Evolutionary conservation across 176 grass and related monocot genomes (phyloP), one percentile per base, ranked within the genome.

Genomic region (Aegilops tauschii): DNA sequence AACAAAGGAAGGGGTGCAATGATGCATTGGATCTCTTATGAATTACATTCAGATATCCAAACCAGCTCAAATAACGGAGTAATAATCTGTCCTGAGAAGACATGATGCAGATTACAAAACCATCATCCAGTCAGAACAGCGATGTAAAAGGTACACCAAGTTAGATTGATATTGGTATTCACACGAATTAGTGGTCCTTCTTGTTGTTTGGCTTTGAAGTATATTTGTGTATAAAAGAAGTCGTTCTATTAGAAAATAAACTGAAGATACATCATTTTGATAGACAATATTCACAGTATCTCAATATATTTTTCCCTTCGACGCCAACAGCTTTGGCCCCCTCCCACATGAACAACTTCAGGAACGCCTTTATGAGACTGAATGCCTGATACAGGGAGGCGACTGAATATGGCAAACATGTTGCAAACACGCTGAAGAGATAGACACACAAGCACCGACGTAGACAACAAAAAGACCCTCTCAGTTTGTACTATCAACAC

Each of bases 401-500:
- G 9, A 28, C 7, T 5, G 11, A 82, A 50, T 36, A 63, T 62
- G 5, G 32, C 21, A 3, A 66, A 68, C 73, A 79, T 21, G 54
- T 18, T 54, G 49, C 49, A 52, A 52, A 54, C 50, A 58, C 54
- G 2, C 20, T 11, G 9, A 66, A 27, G 45, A 17, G 44, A 81
- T 3, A 54, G 21, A 80, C 17, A 17, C 1, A 56, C 32, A 11
- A 58, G 6, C 8, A 58, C 52, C 6, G 50, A 54, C 14, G 9
- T 32, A 65, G 8, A 36, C n/a, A 58, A 18, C 61, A 39, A 59
- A 56, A 23, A 58, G 21, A 23, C 40, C 25, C 69, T 89, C 63
- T 42, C 32, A 42, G 28, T 81, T 58, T 66, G 40, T 75, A 85
- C 45, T 85, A 76, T 68, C 13, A 80, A 85, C 76, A 88, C 14